Evolutionary conservation across 345 rosid genomes (phyloP).

Genomic region (Mercurialis annua): DNA sequence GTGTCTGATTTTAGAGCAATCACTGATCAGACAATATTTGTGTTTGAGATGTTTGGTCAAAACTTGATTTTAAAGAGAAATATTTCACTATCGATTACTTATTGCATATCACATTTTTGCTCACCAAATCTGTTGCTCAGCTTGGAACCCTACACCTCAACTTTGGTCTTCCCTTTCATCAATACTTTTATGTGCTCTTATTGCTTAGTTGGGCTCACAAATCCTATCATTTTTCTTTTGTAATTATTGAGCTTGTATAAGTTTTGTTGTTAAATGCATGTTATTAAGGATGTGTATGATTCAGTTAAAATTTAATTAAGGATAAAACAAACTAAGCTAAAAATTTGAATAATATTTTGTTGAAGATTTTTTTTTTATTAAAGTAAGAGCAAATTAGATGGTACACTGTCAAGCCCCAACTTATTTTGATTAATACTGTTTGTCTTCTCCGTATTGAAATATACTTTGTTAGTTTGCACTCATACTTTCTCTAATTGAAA

Average conservation of each 20-base stretch:
- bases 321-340: no score
- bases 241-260: neutral
- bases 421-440: no score
- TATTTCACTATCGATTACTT: conserved; percentile 20
- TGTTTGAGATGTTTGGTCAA: conserved; percentile 15
- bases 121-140: conserved; percentile 23
- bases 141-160: conserved; percentile 21
- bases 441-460: no score
- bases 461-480: no score
- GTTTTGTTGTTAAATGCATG: no score
- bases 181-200: neutral
- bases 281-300: no score
- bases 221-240: neutral
- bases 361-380: no score
- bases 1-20: conserved; percentile 7
- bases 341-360: no score
- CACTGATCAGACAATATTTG: conserved; percentile 19
- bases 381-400: no score
- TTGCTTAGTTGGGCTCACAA: neutral
- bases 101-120: conserved; percentile 12
- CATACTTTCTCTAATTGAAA: no score
- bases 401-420: no score
- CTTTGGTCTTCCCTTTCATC: conserved; percentile 17
- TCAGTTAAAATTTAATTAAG: no score
- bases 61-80: conserved; percentile 16